phyloP scores from a whole-genome alignment of 2,329 filamentous ascomycete genomes.

The Diplodia mutila region DNA sequence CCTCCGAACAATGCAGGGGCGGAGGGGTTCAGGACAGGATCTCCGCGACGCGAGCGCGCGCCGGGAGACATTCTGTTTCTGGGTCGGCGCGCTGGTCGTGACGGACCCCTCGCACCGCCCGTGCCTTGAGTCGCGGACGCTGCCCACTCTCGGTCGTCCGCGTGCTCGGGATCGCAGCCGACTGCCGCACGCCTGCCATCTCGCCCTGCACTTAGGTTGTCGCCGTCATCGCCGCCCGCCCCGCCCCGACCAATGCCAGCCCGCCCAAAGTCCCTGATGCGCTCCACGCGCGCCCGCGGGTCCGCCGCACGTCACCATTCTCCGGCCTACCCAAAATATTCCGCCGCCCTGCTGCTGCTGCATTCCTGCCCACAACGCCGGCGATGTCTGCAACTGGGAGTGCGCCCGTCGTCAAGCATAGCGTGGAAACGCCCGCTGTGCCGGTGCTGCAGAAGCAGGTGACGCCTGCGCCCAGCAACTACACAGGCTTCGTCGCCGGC shows the following conservation, averaged over 20 bases:
- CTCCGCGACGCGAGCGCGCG: constrained; percentile 16
- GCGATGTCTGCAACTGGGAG: constrained; percentile 43
- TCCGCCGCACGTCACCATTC: constrained; percentile 11
- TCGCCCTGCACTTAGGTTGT: background rate
- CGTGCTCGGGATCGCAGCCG: constrained; percentile 12
- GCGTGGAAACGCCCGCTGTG: constrained; percentile 31
- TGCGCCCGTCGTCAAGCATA: constrained; percentile 34
- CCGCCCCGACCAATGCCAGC: background rate
- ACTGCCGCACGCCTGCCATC: constrained; percentile 12
- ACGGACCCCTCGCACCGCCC: constrained; percentile 15
- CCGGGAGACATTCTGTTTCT: constrained; percentile 18
- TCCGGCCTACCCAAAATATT: constrained; percentile 1
- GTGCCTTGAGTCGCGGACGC: constrained; percentile 9
- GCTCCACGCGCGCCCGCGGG: background rate
- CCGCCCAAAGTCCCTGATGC: constrained; percentile 2
- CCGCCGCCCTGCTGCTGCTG: background rate
- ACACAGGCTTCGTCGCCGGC: constrained; percentile 97
- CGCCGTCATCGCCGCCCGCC: constrained; percentile 16
- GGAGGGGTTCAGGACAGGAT: constrained; percentile 20
- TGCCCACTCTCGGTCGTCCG: background rate
- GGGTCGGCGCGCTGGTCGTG: constrained; percentile 14
- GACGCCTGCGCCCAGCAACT: constrained; percentile 58
- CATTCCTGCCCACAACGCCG: background rate
- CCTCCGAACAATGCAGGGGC: constrained; percentile 13
- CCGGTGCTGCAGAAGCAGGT: constrained; percentile 35